A percentile compares a stretch with the other conserved stretches of the same genome.
Evolutionary conservation across 257 asterid genomes (phyloP).

Genomic region (Nicotiana tomentosiformis): DNA sequence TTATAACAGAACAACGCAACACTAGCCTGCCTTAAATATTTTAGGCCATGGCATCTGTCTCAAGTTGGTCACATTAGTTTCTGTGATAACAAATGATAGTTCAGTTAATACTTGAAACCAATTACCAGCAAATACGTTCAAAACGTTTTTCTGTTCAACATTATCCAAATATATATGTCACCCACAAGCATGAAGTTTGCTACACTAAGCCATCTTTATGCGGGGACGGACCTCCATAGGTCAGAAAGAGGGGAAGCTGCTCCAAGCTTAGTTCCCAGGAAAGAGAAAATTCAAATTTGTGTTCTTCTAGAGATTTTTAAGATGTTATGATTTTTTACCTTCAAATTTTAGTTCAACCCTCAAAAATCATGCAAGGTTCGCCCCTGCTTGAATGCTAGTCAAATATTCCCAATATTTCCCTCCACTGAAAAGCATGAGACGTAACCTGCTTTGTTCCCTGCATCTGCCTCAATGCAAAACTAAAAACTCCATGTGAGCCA

Average conservation of each 20-base stretch:
- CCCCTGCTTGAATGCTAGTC: conserved; percentile 10
- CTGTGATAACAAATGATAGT: not conserved
- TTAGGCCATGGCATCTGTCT: not conserved
- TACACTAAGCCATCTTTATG: not conserved
- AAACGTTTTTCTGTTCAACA: not conserved
- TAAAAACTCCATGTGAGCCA: conserved; percentile 4
- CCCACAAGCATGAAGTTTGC: not conserved
- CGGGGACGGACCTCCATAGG: not conserved
- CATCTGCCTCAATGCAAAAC: conserved; percentile 5
- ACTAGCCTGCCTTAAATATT: not conserved
- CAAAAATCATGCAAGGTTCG: not conserved
- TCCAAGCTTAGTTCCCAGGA: not conserved
- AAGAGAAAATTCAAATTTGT: conserved; percentile 1
- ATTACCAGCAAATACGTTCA: not conserved
- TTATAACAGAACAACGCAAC: not conserved
- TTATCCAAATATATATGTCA: not conserved
- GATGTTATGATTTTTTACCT: not conserved
- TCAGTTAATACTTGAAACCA: not conserved
- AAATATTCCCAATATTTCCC: conserved; percentile 12
- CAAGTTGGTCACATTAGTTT: not conserved
- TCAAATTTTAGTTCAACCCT: conserved; percentile 13
- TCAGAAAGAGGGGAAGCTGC: not conserved
- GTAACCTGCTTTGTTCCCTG: conserved; percentile 1
- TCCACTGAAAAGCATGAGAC: conserved; percentile 8
- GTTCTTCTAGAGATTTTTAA: not conserved